Evolutionary conservation across 2,329 filamentous ascomycete species (phyloP).

Genomic region (Colletotrichum chlorophyti): DNA sequence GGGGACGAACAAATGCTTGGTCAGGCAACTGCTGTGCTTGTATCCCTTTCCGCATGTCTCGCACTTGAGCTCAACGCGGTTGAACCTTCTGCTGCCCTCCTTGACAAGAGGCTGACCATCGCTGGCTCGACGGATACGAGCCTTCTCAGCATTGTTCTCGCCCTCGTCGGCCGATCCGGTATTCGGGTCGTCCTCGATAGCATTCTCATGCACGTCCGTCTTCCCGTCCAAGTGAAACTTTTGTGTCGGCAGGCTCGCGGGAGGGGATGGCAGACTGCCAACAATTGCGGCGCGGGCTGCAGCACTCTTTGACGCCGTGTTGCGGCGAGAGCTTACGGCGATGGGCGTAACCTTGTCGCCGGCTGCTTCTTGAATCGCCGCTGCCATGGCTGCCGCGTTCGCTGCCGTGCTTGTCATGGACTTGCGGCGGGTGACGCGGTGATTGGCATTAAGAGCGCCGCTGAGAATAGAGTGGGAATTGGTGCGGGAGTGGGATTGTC

Average conservation of each 20-base stretch:
- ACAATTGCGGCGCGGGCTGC: conserved; percentile 59
- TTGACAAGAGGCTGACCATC: conserved; percentile 86
- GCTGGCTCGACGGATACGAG: conserved; percentile 71
- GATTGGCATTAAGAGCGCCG: conserved; percentile 77
- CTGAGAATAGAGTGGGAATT: conserved; percentile 85
- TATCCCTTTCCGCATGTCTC: conserved; percentile 99
- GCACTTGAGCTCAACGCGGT: conserved; percentile 87
- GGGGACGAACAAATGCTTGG: conserved; percentile 98
- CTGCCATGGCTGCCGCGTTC: conserved; percentile 78
- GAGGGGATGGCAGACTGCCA: conserved; percentile 67
- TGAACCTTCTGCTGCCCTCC: conserved; percentile 82
- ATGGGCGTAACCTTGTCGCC: conserved; percentile 66
- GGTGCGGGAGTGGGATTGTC: conserved; percentile 73
- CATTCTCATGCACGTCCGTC: conserved; percentile 62
- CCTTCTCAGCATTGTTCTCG: conserved; percentile 52
- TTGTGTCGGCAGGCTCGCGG: conserved; percentile 71
- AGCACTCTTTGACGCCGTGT: conserved; percentile 71
- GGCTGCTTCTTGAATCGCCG: conserved; percentile 70
- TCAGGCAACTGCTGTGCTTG: conserved; percentile 99
- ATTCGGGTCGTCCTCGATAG: conserved; percentile 72
- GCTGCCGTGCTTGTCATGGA: conserved; percentile 81
- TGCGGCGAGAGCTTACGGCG: conserved; percentile 65
- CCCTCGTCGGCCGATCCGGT: conserved; percentile 64
- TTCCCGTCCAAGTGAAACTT: conserved; percentile 57
- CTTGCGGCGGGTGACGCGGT: conserved; percentile 91